phyloP scores from a whole-genome alignment of 2,329 filamentous ascomycete genomes.

The Xylaria sp. region DNA sequence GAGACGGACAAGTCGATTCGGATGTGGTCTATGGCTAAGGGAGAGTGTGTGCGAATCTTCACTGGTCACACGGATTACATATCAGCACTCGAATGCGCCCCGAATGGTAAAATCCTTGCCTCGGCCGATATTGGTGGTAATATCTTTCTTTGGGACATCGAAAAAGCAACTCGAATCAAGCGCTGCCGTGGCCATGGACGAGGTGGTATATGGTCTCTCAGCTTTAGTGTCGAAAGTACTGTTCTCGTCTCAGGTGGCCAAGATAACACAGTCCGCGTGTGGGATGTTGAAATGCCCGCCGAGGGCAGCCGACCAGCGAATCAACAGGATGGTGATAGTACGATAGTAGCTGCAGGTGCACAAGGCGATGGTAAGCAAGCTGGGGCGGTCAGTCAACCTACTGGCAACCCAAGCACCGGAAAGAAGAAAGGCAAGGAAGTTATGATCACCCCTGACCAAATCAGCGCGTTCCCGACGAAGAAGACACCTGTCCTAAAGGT shows the following conservation, averaged over 20 bases:
- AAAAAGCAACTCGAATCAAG: constrained; percentile 87
- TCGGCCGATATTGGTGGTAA: constrained; percentile 89
- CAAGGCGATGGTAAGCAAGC: constrained; percentile 56
- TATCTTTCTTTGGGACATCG: constrained; percentile 94
- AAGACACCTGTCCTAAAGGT: constrained; percentile 95
- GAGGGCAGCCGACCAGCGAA: constrained; percentile 60
- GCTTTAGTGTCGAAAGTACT: constrained; percentile 92
- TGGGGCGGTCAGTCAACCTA: constrained; percentile 46
- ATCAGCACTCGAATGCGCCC: constrained; percentile 84
- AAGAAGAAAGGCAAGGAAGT: constrained; percentile 92
- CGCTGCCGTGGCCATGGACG: constrained; percentile 93
- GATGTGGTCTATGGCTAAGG: constrained; percentile 95
- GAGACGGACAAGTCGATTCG: constrained; percentile 88
- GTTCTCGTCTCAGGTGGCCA: constrained; percentile 91
- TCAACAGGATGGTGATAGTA: constrained; percentile 53
- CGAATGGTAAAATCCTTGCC: constrained; percentile 89
- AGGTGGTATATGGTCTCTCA: constrained; percentile 91
- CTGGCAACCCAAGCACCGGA: constrained; percentile 49
- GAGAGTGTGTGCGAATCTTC: constrained; percentile 89
- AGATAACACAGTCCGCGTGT: constrained; percentile 91
- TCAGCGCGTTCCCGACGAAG: constrained; percentile 94
- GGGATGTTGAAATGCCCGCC: constrained; percentile 84
- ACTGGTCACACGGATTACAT: constrained; percentile 91
- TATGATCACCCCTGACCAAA: constrained; percentile 90
- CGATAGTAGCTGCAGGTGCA: constrained; percentile 56